Conservation (phyloP, 352 stramenopile genomes). For the Pythium phragmitis region DNA sequence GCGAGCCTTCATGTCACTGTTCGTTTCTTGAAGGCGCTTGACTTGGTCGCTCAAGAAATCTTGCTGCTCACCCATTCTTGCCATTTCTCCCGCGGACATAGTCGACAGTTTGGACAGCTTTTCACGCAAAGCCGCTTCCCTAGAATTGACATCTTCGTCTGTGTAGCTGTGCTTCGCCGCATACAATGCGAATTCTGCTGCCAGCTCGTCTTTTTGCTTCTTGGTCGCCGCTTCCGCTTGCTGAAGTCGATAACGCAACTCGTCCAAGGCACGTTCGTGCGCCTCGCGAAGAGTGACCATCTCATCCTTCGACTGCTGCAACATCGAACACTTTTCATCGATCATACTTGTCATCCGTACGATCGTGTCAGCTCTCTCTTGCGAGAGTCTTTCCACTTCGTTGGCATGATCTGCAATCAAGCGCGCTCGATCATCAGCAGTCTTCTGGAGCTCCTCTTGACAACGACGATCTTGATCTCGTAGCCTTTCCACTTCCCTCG, state of each 20-base stretch:
- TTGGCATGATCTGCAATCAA: slow-evolving; percentile 3
- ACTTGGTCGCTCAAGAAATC: slow-evolving; percentile 21
- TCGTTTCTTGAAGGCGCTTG: slow-evolving; percentile 14
- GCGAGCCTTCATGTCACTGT: slow-evolving; percentile 19
- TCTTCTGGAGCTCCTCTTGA: background rate
- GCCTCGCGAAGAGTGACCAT: slow-evolving; percentile 15
- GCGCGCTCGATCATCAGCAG: background rate
- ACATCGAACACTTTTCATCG: slow-evolving; percentile 33
- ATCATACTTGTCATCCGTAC: slow-evolving; percentile 40
- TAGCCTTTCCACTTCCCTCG: background rate
- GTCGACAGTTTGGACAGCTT: slow-evolving; percentile 6
- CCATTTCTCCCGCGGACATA: background rate
- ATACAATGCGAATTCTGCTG: slow-evolving; percentile 6
- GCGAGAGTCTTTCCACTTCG: slow-evolving; percentile 13
- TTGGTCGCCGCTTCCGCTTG: background rate
- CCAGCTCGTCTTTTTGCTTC: slow-evolving; percentile 3
- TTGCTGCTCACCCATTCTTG: slow-evolving; percentile 19
- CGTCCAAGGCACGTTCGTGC: slow-evolving; percentile 1
- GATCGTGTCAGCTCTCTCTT: slow-evolving; percentile 27
- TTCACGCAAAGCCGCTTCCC: background rate
- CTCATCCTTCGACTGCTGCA: slow-evolving; percentile 35
- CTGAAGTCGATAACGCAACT: slow-evolving; percentile 5
- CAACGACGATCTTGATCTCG: background rate
- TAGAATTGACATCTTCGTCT: slow-evolving; percentile 15
- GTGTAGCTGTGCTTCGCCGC: background rate